Evolutionary conservation across 164 flowering plant species (phyloP).

Genomic region (Saururus chinensis): DNA sequence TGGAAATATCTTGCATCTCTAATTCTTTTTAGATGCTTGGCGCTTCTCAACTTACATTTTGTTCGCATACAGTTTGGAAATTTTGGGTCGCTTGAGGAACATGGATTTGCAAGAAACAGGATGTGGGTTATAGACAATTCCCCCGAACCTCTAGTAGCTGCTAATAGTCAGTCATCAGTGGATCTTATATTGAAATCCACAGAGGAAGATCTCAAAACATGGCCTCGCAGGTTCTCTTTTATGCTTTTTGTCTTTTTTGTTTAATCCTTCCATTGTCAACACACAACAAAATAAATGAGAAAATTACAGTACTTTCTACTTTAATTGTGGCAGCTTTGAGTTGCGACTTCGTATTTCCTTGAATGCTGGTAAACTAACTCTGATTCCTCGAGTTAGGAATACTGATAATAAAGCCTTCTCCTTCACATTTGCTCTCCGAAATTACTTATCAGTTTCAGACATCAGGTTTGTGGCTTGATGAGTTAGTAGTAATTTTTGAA

Average conservation of each 20-base stretch:
- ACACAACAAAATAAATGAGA: neutral
- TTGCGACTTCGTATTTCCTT: constrained; percentile 67
- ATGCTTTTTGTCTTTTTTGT: neutral
- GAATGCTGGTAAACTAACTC: constrained; percentile 55
- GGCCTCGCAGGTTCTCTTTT: constrained; percentile 65
- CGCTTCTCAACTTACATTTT: neutral
- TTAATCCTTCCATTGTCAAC: neutral
- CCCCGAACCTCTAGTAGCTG: constrained; percentile 55
- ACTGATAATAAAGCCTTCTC: constrained; percentile 60
- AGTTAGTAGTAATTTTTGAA: neutral
- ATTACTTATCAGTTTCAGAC: constrained; percentile 73
- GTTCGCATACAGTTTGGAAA: constrained; percentile 48
- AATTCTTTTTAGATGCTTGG: neutral
- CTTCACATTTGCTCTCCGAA: constrained; percentile 55
- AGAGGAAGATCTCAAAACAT: constrained; percentile 59
- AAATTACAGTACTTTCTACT: neutral
- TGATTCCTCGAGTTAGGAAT: constrained; percentile 83
- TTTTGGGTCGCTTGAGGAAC: constrained; percentile 58
- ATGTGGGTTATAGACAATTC: constrained; percentile 50
- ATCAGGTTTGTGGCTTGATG: constrained; percentile 47
- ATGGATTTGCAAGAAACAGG: constrained; percentile 77
- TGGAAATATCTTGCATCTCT: neutral
- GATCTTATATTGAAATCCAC: constrained; percentile 68
- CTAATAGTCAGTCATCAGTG: constrained; percentile 48
- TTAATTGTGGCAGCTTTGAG: constrained; percentile 54